phyloP scores from a whole-genome alignment of 1,139 yeast genomes.

The Hemisphaericaspora xylanilytica region DNA sequence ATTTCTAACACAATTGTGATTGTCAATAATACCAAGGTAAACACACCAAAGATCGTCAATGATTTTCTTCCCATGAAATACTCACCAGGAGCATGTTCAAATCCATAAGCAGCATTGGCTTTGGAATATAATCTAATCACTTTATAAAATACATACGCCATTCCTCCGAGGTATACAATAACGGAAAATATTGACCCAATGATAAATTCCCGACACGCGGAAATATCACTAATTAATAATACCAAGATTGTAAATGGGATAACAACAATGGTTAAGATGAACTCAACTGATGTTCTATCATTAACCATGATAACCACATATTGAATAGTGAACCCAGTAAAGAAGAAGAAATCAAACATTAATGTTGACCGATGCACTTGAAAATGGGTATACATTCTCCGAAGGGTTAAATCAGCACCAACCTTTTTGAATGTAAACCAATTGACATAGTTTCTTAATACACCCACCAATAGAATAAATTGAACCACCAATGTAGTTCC shows the following conservation, averaged over 20 bases:
- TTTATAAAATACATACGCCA: slow-evolving; percentile 52
- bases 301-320: slow-evolving; percentile 48
- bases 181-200: slow-evolving; percentile 30
- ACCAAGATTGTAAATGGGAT: slow-evolving; percentile 46
- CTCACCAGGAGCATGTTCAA: slow-evolving; percentile 25
- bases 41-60: slow-evolving; percentile 46
- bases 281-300: slow-evolving; percentile 42
- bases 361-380: slow-evolving; percentile 44
- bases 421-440: slow-evolving; percentile 52
- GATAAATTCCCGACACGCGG: slow-evolving; percentile 37
- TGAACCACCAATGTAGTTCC: slow-evolving; percentile 40
- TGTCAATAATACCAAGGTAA: slow-evolving; percentile 41
- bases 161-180: slow-evolving; percentile 37
- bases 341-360: slow-evolving; percentile 49
- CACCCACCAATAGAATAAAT: slow-evolving; percentile 30
- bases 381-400: slow-evolving; percentile 39
- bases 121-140: slow-evolving; percentile 48
- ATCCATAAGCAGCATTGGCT: slow-evolving; percentile 29
- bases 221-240: slow-evolving; percentile 37
- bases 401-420: slow-evolving; percentile 48
- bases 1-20: slow-evolving; percentile 38
- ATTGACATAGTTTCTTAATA: slow-evolving; percentile 42
- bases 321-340: slow-evolving; percentile 54
- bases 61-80: slow-evolving; percentile 51
- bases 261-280: slow-evolving; percentile 48